Evolutionary conservation across 2,329 filamentous ascomycete species (phyloP).

Genomic region (Colletotrichum falcatum): DNA sequence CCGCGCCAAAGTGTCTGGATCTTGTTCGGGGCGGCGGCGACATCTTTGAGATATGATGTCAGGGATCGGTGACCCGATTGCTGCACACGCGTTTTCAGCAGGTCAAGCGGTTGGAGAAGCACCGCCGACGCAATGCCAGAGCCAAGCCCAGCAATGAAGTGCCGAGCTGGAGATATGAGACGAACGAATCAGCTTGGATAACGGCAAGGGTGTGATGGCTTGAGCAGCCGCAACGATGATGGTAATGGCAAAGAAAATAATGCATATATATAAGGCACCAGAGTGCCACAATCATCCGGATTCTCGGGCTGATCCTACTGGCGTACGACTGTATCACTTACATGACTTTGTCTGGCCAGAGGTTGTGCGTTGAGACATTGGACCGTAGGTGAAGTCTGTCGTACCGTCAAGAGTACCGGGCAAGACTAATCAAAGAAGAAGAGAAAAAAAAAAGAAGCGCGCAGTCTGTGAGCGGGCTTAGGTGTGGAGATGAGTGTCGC

Average conservation of each 20-base stretch:
- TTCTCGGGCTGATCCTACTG: background rate
- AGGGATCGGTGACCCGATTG: slow-evolving; percentile 82
- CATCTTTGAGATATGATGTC: slow-evolving; percentile 73
- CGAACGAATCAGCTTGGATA: slow-evolving; percentile 4
- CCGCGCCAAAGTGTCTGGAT: slow-evolving; percentile 89
- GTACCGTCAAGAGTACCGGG: background rate
- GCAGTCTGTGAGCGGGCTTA: background rate
- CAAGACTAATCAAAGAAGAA: background rate
- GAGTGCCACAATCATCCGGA: background rate
- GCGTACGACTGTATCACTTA: slow-evolving; percentile 8
- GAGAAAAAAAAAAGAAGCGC: background rate
- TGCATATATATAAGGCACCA: background rate
- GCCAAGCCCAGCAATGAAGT: slow-evolving; percentile 88
- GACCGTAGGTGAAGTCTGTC: background rate
- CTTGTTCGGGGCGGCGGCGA: slow-evolving; percentile 71
- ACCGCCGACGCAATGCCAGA: slow-evolving; percentile 91
- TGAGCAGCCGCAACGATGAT: background rate
- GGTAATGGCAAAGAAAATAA: background rate
- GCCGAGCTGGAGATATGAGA: slow-evolving; percentile 69
- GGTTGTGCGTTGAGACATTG: slow-evolving; percentile 28
- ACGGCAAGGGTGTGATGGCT: background rate
- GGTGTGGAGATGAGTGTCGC: background rate
- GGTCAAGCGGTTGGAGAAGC: slow-evolving; percentile 92
- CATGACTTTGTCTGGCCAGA: slow-evolving; percentile 33
- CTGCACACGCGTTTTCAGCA: slow-evolving; percentile 96